A percentile compares a stretch with the other conserved stretches of the same genome.
Evolutionary conservation across 108 stramenopile genomes (phyloP).

Genomic region (Pseudonitzschia pungens): DNA sequence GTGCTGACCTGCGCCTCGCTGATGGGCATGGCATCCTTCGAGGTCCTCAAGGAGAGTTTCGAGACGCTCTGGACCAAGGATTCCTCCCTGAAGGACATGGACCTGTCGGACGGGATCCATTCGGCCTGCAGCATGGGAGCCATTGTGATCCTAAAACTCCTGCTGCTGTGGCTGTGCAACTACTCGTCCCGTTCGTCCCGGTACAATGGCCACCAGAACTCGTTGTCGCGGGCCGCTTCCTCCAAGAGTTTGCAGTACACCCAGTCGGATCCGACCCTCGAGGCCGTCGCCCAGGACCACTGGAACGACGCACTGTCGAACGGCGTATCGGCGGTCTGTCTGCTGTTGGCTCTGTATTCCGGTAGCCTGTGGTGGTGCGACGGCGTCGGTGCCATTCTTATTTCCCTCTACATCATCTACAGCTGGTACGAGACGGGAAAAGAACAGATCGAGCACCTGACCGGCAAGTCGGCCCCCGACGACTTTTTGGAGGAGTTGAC

Average conservation of each 20-base stretch:
- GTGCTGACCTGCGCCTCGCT: constrained; percentile 91
- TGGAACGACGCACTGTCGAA: constrained; percentile 92
- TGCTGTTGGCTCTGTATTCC: constrained; percentile 61
- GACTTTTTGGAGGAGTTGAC: constrained; percentile 87
- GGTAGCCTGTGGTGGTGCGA: constrained; percentile 77
- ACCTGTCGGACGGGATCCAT: constrained; percentile 41
- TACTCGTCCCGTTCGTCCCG: constrained; percentile 19
- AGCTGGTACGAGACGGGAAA: constrained; percentile 88
- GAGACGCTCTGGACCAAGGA: constrained; percentile 38
- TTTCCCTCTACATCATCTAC: constrained; percentile 88
- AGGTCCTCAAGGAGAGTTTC: constrained; percentile 81
- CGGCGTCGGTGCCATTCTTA: constrained; percentile 89
- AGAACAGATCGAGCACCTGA: constrained; percentile 93
- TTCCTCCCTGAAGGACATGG: constrained; percentile 35
- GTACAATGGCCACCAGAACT: background rate
- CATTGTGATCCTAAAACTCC: constrained; percentile 82
- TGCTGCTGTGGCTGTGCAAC: constrained; percentile 63
- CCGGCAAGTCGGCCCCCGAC: constrained; percentile 85
- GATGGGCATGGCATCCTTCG: constrained; percentile 93
- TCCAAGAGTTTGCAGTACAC: constrained; percentile 42
- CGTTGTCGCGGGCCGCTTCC: background rate
- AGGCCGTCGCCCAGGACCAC: constrained; percentile 92
- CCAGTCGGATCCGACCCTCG: constrained; percentile 62
- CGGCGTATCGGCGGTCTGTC: constrained; percentile 79
- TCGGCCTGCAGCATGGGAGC: constrained; percentile 66